Conservation (phyloP, 192 early-diverging fungal genomes). For the Backusella morwellensis region DNA sequence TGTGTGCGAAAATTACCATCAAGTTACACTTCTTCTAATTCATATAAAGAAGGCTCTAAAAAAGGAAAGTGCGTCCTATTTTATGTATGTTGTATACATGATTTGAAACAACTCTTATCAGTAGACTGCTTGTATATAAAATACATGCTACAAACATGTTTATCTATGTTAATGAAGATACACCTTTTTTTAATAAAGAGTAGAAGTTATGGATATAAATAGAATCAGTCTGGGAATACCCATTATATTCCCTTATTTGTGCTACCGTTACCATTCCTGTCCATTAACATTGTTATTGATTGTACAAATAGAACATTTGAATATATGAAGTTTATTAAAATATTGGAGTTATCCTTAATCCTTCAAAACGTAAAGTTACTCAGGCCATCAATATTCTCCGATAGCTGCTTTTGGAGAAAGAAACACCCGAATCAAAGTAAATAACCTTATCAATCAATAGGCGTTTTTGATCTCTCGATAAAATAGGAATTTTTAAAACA, state of each 20-base stretch:
- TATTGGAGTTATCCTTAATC: background rate
- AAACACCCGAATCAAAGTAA: too few species aligned
- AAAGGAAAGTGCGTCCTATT: slow-evolving; percentile 4
- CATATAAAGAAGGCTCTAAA: background rate
- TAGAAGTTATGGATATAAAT: background rate
- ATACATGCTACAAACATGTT: background rate
- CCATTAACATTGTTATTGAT: background rate
- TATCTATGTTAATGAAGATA: background rate
- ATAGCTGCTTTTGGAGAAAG: background rate
- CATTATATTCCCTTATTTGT: background rate
- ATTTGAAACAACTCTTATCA: background rate
- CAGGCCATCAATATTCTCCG: background rate
- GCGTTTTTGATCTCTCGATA: background rate
- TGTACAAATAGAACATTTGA: background rate
- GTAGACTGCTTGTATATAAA: background rate
- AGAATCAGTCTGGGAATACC: background rate
- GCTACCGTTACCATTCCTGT: background rate
- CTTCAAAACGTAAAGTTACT: background rate
- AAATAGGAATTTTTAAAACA: background rate
- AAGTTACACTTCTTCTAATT: background rate
- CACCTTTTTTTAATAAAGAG: background rate
- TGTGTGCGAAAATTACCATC: background rate
- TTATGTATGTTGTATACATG: background rate
- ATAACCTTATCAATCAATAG: background rate
- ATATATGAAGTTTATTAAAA: background rate